A percentile compares a stretch with the other conserved stretches of the same genome.
Conservation (phyloP, 768 basidiomycete species). For the Boletus rubroflammeus region DNA sequence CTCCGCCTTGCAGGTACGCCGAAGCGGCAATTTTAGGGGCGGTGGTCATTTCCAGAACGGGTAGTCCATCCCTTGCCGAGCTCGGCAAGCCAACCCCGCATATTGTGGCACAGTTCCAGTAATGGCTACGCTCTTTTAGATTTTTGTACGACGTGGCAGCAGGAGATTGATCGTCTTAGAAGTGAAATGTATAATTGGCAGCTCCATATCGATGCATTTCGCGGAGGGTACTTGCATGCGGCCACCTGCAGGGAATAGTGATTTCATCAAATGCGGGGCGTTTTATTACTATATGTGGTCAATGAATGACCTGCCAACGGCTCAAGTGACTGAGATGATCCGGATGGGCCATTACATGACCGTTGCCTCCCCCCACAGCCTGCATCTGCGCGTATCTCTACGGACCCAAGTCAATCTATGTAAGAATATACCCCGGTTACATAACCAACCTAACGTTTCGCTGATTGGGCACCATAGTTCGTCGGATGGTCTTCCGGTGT, state of each 20-base stretch:
- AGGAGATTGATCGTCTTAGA: background rate
- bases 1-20: no score
- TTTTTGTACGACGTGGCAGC: constrained; percentile 3
- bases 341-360: background rate
- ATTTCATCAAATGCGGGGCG: background rate
- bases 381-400: background rate
- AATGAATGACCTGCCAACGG: no score
- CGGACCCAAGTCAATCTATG: background rate
- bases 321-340: constrained; percentile 18
- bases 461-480: constrained; percentile 1
- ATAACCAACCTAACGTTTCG: constrained; percentile 5
- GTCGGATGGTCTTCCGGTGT: background rate
- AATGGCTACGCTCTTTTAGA: background rate
- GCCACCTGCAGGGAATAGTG: background rate
- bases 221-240: background rate
- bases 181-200: background rate
- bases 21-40: no score
- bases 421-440: background rate
- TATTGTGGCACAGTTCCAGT: background rate
- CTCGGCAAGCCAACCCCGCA: no score
- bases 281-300: constrained; percentile 2
- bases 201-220: constrained; percentile 7
- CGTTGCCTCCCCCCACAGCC: background rate
- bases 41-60: no score
- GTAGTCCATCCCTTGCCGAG: no score